Conservation (phyloP, 768 basidiomycete species). For the Nidularia sp. region DNA sequence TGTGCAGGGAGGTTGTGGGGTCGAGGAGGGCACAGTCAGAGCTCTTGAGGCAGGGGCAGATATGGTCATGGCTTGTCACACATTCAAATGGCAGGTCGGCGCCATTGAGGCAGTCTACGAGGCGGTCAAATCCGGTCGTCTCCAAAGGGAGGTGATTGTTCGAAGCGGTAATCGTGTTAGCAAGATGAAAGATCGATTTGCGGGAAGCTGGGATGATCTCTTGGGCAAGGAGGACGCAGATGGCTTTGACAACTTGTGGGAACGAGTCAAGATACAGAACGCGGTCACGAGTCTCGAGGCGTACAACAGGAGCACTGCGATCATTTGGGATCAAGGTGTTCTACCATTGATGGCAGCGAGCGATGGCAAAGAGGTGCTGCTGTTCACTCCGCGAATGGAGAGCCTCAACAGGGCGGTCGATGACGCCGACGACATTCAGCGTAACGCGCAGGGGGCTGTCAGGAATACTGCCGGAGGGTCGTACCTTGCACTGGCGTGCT, state of each 20-base stretch:
- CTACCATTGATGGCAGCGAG: conserved; percentile 27
- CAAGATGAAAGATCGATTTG: conserved; percentile 47
- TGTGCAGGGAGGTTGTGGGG: conserved; percentile 38
- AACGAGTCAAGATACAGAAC: conserved; percentile 32
- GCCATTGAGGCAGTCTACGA: conserved; percentile 49
- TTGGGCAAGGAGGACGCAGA: conserved; percentile 20
- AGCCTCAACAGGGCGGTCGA: conserved; percentile 63
- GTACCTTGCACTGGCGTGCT: conserved; percentile 44
- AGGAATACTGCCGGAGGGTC: conserved; percentile 57
- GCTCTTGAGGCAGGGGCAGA: conserved; percentile 64
- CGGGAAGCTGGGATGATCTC: conserved; percentile 40
- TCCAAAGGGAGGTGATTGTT: conserved; percentile 33
- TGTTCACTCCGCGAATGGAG: conserved; percentile 56
- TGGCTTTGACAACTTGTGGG: conserved; percentile 20
- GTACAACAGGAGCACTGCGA: conserved; percentile 42
- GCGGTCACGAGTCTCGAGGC: conserved; percentile 36
- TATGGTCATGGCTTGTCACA: conserved; percentile 74
- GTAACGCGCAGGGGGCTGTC: conserved; percentile 34
- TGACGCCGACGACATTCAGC: conserved; percentile 41
- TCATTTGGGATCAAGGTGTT: conserved; percentile 31
- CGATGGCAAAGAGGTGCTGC: conserved; percentile 22
- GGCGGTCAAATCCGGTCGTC: conserved; percentile 40
- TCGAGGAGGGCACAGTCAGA: conserved; percentile 49
- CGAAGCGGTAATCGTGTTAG: conserved; percentile 42
- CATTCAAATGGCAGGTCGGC: conserved; percentile 44